Conservation (phyloP, 179 eudicot species). For the Pouteria campechiana region DNA sequence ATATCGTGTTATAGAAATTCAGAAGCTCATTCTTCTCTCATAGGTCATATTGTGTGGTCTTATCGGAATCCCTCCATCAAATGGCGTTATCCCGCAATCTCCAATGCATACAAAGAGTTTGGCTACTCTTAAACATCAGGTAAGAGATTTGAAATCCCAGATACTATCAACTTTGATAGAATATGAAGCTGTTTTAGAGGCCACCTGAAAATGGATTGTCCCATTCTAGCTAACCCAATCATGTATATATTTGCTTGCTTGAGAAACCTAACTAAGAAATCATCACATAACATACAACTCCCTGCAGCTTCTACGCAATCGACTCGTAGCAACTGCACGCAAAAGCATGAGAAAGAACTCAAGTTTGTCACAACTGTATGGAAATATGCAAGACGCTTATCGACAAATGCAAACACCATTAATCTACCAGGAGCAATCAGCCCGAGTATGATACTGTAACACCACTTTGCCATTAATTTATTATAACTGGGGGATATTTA, state of each 20-base stretch:
- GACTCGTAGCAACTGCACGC: slow-evolving; percentile 66
- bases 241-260: not conserved
- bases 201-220: not conserved
- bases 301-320: slow-evolving; percentile 66
- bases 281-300: not conserved
- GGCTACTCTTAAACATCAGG: slow-evolving; percentile 93
- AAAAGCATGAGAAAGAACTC: slow-evolving; percentile 57
- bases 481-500: too few relatives aligned
- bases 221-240: not conserved
- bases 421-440: slow-evolving; percentile 63
- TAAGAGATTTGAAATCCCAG: slow-evolving; percentile 6
- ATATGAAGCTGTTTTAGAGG: not conserved
- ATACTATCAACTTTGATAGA: too few relatives aligned
- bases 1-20: too few relatives aligned
- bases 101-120: slow-evolving; percentile 98
- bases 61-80: slow-evolving; percentile 82
- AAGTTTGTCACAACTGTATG: slow-evolving; percentile 69
- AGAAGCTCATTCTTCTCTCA: too few relatives aligned
- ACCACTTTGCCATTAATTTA: not conserved
- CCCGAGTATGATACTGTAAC: slow-evolving; percentile 26
- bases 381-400: slow-evolving; percentile 88
- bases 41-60: slow-evolving; percentile 73
- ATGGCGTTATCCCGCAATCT: slow-evolving; percentile 93
- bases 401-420: slow-evolving; percentile 92
- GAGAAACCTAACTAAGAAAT: too few relatives aligned